Conservation (phyloP, 2,329 filamentous ascomycete species). For the Geosmithia flava region DNA sequence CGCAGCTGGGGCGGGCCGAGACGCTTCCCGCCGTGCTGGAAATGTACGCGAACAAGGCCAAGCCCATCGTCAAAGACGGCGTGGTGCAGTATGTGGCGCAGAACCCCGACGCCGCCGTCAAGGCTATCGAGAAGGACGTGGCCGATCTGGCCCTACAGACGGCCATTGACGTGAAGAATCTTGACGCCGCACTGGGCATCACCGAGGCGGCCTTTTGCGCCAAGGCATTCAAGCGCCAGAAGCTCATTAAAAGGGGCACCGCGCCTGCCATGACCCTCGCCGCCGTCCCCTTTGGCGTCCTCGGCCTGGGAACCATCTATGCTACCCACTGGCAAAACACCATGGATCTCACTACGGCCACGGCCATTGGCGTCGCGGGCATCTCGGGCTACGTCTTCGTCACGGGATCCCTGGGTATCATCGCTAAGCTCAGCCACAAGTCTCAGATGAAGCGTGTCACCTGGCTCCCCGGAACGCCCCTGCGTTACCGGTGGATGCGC, state of each 20-base stretch:
- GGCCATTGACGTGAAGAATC: conserved; percentile 67
- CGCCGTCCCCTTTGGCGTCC: conserved; percentile 55
- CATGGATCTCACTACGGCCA: conserved; percentile 67
- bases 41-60: conserved; percentile 74
- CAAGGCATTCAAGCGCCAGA: conserved; percentile 53
- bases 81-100: conserved; percentile 48
- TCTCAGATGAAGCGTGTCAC: conserved; percentile 93
- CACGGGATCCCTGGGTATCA: conserved; percentile 68
- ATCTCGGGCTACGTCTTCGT: conserved; percentile 75
- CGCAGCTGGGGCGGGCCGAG: conserved; percentile 58
- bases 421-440: conserved; percentile 78
- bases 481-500: conserved; percentile 72
- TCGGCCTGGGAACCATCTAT: conserved; percentile 48
- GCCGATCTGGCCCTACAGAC: conserved; percentile 65
- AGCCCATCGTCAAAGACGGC: conserved; percentile 47
- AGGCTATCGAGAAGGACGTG: conserved; percentile 58
- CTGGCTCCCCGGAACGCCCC: conserved; percentile 71
- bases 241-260: conserved; percentile 51
- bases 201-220: conserved; percentile 58
- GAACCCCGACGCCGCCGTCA: conserved; percentile 56
- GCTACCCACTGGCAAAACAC: conserved; percentile 40
- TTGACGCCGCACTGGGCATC: conserved; percentile 65
- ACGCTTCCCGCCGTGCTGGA: conserved; percentile 69
- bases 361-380: conserved; percentile 65
- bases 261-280: conserved; percentile 44